Percentiles rank a stretch among this genome's conserved stretches.
Evolutionary conservation across 768 basidiomycete species (phyloP).

Genomic region (Termitomyces sp.): DNA sequence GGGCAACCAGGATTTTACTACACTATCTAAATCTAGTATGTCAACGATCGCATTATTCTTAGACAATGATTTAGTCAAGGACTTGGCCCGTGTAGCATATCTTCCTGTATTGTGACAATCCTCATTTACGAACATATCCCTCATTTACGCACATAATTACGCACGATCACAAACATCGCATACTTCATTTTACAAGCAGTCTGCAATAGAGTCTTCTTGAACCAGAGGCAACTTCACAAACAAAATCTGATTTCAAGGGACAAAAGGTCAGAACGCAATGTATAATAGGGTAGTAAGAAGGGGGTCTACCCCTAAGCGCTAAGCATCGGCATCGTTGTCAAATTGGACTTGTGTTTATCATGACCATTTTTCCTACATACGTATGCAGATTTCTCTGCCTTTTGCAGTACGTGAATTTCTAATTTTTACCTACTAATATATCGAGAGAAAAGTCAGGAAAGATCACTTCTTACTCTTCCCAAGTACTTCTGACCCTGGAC

Average conservation of each 20-base stretch:
- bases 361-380: too few relatives aligned
- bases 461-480: too few relatives aligned
- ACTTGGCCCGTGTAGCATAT: not conserved
- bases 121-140: not conserved
- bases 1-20: conserved; percentile 35
- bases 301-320: too few relatives aligned
- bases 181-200: not conserved
- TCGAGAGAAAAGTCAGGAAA: too few relatives aligned
- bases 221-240: not conserved
- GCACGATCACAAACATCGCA: not conserved
- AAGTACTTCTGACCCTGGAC: too few relatives aligned
- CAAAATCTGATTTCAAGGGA: not conserved
- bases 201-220: not conserved
- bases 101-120: not conserved
- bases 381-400: too few relatives aligned
- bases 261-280: too few relatives aligned
- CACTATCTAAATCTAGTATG: conserved; percentile 23
- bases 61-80: not conserved
- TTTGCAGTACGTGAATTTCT: too few relatives aligned
- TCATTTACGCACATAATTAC: not conserved
- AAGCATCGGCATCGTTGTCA: too few relatives aligned
- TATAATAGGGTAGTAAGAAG: too few relatives aligned
- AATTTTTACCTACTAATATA: too few relatives aligned
- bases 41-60: not conserved
- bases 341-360: too few relatives aligned